Conservation (phyloP, 441 rosid species). For the Brassica balearica region DNA sequence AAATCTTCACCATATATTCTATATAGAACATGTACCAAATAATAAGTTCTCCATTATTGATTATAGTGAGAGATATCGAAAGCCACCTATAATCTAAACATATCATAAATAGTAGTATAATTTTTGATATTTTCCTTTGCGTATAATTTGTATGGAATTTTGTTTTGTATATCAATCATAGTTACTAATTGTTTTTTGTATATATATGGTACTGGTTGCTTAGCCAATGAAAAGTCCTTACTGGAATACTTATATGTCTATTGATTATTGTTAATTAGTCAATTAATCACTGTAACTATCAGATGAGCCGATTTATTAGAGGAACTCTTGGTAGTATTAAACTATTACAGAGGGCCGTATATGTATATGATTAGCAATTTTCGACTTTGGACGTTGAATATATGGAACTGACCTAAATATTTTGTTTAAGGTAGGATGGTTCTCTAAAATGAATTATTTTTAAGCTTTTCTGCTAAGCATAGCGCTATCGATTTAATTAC, state of each 20-base stretch:
- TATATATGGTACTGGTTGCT: background rate
- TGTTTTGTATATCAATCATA: background rate
- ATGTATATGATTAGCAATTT: background rate
- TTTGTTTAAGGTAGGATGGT: background rate
- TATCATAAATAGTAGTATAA: background rate
- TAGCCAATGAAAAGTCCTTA: slow-evolving; percentile 13
- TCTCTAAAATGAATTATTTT: background rate
- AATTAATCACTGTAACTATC: background rate
- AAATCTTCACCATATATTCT: slow-evolving; percentile 31
- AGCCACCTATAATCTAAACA: background rate
- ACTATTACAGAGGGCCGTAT: background rate
- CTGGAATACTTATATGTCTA: background rate
- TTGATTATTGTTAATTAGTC: slow-evolving; percentile 1
- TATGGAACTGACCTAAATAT: slow-evolving; percentile 14
- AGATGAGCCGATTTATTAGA: background rate
- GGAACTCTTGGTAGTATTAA: background rate
- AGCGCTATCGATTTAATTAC: background rate
- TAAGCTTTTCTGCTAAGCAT: background rate
- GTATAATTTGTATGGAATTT: background rate
- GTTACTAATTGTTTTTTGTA: background rate
- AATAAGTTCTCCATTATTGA: slow-evolving; percentile 21
- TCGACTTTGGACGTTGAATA: slow-evolving; percentile 19
- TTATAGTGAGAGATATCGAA: background rate
- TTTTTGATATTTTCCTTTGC: background rate
- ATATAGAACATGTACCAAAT: background rate